These are phyloP conservation scores for Russula lepida DNA, from an alignment of 768 basidiomycete species.

Conservation along the genomic window DNA sequence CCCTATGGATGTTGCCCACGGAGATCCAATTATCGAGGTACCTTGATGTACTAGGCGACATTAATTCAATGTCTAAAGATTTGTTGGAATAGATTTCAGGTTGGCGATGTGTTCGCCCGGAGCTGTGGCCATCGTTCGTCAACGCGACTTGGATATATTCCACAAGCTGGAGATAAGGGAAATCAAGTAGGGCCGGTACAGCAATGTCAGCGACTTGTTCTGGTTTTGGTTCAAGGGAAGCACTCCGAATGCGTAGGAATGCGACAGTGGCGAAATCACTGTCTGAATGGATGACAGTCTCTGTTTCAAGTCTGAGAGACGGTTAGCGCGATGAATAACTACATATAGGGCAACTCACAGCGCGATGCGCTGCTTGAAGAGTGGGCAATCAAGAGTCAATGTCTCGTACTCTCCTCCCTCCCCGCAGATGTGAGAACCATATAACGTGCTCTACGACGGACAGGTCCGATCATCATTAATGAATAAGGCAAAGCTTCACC, in stretches of 20 bases:
- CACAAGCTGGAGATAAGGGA: slow-evolving; percentile 26
- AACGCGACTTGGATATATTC: slow-evolving; percentile 3
- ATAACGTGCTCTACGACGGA: slow-evolving; percentile 53
- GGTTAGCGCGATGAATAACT: neutral
- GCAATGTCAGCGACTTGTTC: slow-evolving; percentile 21
- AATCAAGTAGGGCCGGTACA: slow-evolving; percentile 49
- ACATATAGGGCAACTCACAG: slow-evolving; percentile 41
- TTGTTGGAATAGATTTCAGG: slow-evolving; percentile 4
- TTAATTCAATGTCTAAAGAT: neutral
- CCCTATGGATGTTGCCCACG: slow-evolving; percentile 46
- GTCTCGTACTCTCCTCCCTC: slow-evolving; percentile 99
- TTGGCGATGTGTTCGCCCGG: neutral
- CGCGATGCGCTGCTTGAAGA: slow-evolving; percentile 71
- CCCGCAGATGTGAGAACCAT: slow-evolving; percentile 90
- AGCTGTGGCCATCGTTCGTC: neutral
- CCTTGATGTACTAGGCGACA: slow-evolving; percentile 22
- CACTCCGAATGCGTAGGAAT: slow-evolving; percentile 72
- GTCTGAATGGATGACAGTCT: slow-evolving; percentile 71
- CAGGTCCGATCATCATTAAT: neutral
- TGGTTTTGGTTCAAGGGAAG: slow-evolving; percentile 51
- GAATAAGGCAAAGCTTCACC: slow-evolving; percentile 20
- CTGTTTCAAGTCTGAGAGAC: slow-evolving; percentile 45
- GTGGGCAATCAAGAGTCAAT: slow-evolving; percentile 79
- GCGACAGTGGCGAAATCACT: slow-evolving; percentile 87
- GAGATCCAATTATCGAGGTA: slow-evolving; percentile 59